Conservation (phyloP, 805 yeast species). For the Yarrowia divulgata region DNA sequence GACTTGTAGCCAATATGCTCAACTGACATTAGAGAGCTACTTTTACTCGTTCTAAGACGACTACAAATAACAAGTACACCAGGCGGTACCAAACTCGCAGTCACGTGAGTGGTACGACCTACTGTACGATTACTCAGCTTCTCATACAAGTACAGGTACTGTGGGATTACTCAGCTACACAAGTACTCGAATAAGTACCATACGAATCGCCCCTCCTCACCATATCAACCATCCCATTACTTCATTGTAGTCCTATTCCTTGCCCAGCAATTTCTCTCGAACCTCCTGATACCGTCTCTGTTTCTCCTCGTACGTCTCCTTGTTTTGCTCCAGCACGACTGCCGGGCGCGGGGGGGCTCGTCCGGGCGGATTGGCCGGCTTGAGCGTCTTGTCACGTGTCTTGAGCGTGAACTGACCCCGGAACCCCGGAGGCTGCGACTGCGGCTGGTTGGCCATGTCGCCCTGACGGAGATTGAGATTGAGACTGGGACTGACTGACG, state of each 20-base stretch:
- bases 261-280: conserved; percentile 29
- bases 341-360: conserved; percentile 14
- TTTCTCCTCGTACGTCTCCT: conserved; percentile 35
- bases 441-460: background rate
- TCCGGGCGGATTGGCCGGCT: background rate
- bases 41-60: too few relatives aligned
- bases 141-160: too few relatives aligned
- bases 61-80: too few relatives aligned
- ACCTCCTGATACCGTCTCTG: conserved; percentile 33
- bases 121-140: too few relatives aligned
- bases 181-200: too few relatives aligned
- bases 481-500: background rate
- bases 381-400: conserved; percentile 34
- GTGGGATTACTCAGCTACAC: too few relatives aligned
- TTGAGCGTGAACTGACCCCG: conserved; percentile 36
- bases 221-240: background rate
- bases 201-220: too few relatives aligned
- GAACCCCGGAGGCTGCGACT: conserved; percentile 19
- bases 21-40: too few relatives aligned
- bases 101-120: too few relatives aligned
- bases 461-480: background rate
- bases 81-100: too few relatives aligned
- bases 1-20: too few relatives aligned
- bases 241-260: background rate
- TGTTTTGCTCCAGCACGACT: conserved; percentile 20